These are phyloP conservation scores for Arthrobotrys iridis DNA, from an alignment of 2,329 filamentous ascomycete genomes.

Conservation along the genomic window DNA sequence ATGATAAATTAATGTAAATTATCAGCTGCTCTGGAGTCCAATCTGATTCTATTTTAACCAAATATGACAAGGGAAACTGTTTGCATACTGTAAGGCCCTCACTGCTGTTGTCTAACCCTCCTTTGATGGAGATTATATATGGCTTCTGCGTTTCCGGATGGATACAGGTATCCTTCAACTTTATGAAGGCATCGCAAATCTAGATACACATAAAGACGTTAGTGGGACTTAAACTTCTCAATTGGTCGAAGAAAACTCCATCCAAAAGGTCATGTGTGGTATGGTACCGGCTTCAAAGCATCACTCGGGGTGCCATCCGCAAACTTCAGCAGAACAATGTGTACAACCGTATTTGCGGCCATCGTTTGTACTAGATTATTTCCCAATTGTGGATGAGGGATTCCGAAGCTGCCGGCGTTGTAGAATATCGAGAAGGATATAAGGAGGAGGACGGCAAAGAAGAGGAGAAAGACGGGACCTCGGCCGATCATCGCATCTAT, in stretches of 20 bases:
- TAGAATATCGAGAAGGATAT: slow-evolving; percentile 52
- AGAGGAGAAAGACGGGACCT: slow-evolving; percentile 47
- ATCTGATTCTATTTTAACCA: not conserved
- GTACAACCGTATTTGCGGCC: slow-evolving; percentile 28
- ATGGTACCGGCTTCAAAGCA: slow-evolving; percentile 25
- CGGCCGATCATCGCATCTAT: slow-evolving; percentile 41
- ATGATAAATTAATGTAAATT: not conserved
- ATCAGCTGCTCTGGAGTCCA: not conserved
- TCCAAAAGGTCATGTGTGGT: not conserved
- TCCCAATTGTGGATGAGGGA: not conserved
- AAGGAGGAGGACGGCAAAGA: slow-evolving; percentile 48
- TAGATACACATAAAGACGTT: not conserved
- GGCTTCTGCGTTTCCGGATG: slow-evolving; percentile 48
- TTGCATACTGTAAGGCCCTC: slow-evolving; percentile 19
- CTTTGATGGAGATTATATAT: slow-evolving; percentile 54
- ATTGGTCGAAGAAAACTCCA: not conserved
- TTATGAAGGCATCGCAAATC: slow-evolving; percentile 45
- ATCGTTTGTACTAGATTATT: not conserved
- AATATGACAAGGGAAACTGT: not conserved
- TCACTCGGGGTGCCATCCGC: slow-evolving; percentile 1
- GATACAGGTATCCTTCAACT: slow-evolving; percentile 48
- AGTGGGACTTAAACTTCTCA: not conserved
- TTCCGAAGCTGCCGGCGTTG: slow-evolving; percentile 28
- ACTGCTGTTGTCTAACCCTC: slow-evolving; percentile 49
- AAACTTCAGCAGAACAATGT: slow-evolving; percentile 49